Percentiles rank a stretch among this genome's conserved stretches.
These are phyloP conservation scores for Coniella lustricola DNA, from an alignment of 2,329 filamentous ascomycete genomes.

Conservation along the genomic window DNA sequence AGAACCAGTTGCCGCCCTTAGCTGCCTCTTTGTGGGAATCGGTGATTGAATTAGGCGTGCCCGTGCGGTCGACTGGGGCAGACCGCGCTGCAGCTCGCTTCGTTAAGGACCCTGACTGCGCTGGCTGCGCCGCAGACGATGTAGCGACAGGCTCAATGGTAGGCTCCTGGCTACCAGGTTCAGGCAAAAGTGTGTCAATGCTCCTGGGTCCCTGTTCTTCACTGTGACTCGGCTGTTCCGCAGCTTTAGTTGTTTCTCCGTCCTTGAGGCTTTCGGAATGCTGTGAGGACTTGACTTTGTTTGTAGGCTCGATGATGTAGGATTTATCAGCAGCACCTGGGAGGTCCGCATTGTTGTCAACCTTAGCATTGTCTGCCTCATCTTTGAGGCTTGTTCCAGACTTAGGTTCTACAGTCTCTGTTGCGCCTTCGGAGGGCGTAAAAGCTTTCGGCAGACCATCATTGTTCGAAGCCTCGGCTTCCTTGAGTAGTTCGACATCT, in stretches of 20 bases:
- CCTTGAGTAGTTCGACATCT: not conserved
- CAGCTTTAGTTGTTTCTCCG: not conserved
- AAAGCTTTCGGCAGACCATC: not conserved
- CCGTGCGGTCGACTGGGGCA: constrained; percentile 6
- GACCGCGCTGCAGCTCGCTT: constrained; percentile 10
- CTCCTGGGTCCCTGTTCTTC: not conserved
- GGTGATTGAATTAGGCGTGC: constrained; percentile 9
- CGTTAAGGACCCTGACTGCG: constrained; percentile 10
- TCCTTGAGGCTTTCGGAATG: not conserved
- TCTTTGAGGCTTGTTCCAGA: too few relatives aligned
- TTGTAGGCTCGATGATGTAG: not conserved
- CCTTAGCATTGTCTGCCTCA: too few relatives aligned
- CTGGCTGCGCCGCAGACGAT: constrained; percentile 9
- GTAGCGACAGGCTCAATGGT: constrained; percentile 1
- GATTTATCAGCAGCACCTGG: not conserved
- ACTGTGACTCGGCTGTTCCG: not conserved
- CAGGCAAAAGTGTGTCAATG: not conserved
- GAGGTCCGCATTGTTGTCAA: not conserved
- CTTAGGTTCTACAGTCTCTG: too few relatives aligned
- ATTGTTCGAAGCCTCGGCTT: not conserved
- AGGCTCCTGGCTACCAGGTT: not conserved
- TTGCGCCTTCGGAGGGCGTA: too few relatives aligned
- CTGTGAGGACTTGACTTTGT: not conserved
- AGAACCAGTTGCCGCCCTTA: constrained; percentile 17
- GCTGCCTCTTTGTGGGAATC: constrained; percentile 12